Base-by-base conservation (phyloP, 2,329 filamentous ascomycete species). In the Leptographium wingfieldii region DNA sequence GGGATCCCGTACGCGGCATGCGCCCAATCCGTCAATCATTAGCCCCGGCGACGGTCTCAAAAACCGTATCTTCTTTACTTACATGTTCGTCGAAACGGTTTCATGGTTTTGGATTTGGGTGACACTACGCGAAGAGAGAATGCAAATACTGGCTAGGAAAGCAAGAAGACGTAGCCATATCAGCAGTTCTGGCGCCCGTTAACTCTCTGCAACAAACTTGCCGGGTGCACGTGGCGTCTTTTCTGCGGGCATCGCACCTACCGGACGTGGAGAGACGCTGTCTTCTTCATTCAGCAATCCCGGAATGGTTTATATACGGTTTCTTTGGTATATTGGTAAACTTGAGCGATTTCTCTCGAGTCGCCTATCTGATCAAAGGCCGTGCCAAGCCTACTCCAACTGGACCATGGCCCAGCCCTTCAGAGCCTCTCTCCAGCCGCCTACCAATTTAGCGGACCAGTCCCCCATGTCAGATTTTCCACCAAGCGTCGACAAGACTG, bases 71-170 rank as follows among this genome's bases (percentile, higher is more conserved):
- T 83, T 95, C 49, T 95, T 96, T 69, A 85, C 87, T 0, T 94
- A 90, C 73, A 84, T 84, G 10, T 94, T 96, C 67, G 69, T 95
- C 68, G 92, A 96, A 76, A 82, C 90, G 70, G 77, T 90, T 65
- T 80, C 81, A 63, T 96, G 91, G 90, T 91, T 95, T 72, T 96
- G 91, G 91, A 84, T 83, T 29, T 90, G 84, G 78, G 78, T 86
- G 35, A 87, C 83, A 5, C 71, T 90, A 66, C 77, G 83, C 58
- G 87, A 90, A 67, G 87, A 90, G 75, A 68, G 74, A n/a, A 64
- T 67, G 5, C 73, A 70, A 25, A 68, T 81, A 3, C 61, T 75
- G 11, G 67, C 67, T 9, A 73, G 72, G 63, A 75, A 76, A 68
- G 69, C 68, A 27, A 70, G 68, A 61, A 64, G 67, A 56, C 63